These are phyloP conservation scores for Paramecium sonneborni DNA, from an alignment of 73 alveolate genomes.

Conservation along the genomic window DNA sequence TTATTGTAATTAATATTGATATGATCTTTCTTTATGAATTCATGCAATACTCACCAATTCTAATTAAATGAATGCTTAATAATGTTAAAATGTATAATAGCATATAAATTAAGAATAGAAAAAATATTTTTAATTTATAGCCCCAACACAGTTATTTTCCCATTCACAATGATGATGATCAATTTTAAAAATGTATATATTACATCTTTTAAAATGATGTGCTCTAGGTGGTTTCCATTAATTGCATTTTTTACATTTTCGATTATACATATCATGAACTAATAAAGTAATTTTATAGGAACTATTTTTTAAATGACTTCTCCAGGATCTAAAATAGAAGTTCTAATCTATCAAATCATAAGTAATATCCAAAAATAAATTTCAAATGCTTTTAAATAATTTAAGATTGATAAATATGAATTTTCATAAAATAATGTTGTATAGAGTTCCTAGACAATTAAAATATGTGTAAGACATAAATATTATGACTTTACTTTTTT, in stretches of 20 bases:
- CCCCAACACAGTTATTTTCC: slow-evolving; percentile 87
- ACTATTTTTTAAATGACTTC: background rate
- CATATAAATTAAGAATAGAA: slow-evolving; percentile 74
- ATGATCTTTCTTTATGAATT: background rate
- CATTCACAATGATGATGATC: slow-evolving; percentile 91
- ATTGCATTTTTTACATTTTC: slow-evolving; percentile 68
- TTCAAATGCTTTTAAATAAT: background rate
- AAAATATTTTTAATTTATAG: slow-evolving; percentile 81
- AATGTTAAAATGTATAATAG: background rate
- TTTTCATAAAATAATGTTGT: background rate
- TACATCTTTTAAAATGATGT: slow-evolving; percentile 85
- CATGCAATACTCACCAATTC: background rate
- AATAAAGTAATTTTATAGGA: background rate
- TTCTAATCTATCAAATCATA: background rate
- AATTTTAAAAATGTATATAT: slow-evolving; percentile 78
- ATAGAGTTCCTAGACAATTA: background rate
- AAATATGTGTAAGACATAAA: background rate
- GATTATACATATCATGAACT: background rate
- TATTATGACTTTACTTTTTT: background rate
- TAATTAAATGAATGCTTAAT: background rate
- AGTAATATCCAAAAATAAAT: background rate
- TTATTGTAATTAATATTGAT: background rate
- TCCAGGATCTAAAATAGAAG: background rate
- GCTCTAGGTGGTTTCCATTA: slow-evolving; percentile 86
- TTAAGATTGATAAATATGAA: background rate